Base-by-base conservation (phyloP, 495 filamentous ascomycete species). In the Pyronema domesticum region DNA sequence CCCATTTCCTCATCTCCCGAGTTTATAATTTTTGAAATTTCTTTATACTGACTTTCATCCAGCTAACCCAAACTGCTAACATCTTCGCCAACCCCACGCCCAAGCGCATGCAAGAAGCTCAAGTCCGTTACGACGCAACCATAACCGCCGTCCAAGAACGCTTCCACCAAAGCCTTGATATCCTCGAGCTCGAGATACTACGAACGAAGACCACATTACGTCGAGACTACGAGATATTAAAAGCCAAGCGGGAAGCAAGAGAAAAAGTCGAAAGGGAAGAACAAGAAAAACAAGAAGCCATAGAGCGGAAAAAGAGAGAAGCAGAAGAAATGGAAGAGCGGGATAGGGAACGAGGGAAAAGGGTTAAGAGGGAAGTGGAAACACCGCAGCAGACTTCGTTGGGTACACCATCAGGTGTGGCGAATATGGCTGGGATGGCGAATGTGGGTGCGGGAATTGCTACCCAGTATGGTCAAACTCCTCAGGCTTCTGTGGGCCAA, bases 61-160 rank as follows among this genome's bases (percentile, higher is more conserved):
- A 63, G 60, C 61, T 63, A 48, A 55, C 47, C 46, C 60, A 63
- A 50, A 63, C 60, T 3, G 60, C 60, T 13, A 60, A 63, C 7
- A 59, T 63, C 14, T 63, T 63, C 48, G 58, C 58, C 33, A 54
- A 55, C 11, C 60, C 60, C 5, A 43, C 44, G 0, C 39, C 55
- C 1, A 60, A 55, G 46, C 60, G 59, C 17, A 60, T 60, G 0
- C 46, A 60, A 4, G 60, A 63, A 37, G 63, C 60, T 7, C 58
- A 63, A 9, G 60, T 60, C 3, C 60, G 55, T 39, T 47, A 58
- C 8, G 47, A 51, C 43, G 51, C 56, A 4, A 56, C 35, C 5
- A 56, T 62, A 3, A 49, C 55, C 11, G 56, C 6, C 13, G 57
- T 48, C 14, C 60, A 62, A 7, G 60, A 63, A 34, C 52, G 60